Evolutionary conservation across 2,329 filamentous ascomycete genomes (phyloP).

Genomic region (Ustulina deusta): DNA sequence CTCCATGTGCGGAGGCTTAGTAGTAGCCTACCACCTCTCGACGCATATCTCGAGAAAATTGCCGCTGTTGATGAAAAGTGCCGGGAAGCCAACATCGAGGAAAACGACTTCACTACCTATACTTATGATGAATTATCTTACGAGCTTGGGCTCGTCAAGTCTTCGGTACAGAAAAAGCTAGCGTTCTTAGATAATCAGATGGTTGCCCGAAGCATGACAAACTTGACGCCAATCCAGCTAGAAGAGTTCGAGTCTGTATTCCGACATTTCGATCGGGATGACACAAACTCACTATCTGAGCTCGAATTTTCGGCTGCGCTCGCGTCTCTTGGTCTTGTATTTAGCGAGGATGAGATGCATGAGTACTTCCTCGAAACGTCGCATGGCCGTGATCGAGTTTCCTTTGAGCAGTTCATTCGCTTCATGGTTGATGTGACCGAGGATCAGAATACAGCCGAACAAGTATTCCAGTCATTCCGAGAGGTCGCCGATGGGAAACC

Average conservation of each 20-base stretch:
- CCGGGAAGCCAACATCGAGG: constrained; percentile 96
- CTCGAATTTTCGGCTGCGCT: constrained; percentile 96
- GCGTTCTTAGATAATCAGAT: constrained; percentile 98
- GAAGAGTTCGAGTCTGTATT: constrained; percentile 99
- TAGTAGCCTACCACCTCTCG: constrained; percentile 87
- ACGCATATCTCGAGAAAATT: constrained; percentile 90
- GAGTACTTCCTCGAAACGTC: constrained; percentile 92
- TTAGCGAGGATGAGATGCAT: constrained; percentile 98
- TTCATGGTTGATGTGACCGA: constrained; percentile 99
- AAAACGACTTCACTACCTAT: constrained; percentile 99
- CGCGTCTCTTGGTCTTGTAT: constrained; percentile 93
- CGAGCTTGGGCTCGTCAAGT: constrained; percentile 90
- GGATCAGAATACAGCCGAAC: constrained; percentile 98
- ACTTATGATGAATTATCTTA: constrained; percentile 97
- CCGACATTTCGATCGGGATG: constrained; percentile 94
- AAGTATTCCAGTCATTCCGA: constrained; percentile 97
- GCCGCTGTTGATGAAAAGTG: constrained; percentile 88
- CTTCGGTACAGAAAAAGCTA: constrained; percentile 94
- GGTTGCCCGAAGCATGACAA: constrained; percentile 98
- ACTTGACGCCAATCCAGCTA: constrained; percentile 95
- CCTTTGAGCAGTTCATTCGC: constrained; percentile 97
- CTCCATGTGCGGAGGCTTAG: constrained; percentile 87
- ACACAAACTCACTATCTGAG: constrained; percentile 89
- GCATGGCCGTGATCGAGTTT: constrained; percentile 80
- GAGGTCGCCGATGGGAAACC: constrained; percentile 99